These are phyloP conservation scores for Globisporangium perplexum DNA, from an alignment of 352 stramenopile genomes.

Conservation along the genomic window DNA sequence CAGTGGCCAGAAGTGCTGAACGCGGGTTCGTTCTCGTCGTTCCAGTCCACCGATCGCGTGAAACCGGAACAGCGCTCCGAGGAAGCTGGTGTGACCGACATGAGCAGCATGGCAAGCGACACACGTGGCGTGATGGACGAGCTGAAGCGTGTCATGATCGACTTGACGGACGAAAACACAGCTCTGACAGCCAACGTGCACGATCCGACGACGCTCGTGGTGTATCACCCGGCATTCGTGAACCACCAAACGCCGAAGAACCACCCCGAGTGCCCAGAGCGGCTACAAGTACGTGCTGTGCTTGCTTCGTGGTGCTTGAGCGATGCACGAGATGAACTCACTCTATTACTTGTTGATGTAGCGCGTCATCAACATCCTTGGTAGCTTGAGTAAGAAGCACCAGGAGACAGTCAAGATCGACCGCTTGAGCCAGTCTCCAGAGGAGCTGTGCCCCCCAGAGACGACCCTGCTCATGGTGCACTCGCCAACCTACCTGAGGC, in stretches of 20 bases:
- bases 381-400: constrained; percentile 55
- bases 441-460: constrained; percentile 68
- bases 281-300: constrained; percentile 55
- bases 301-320: constrained; percentile 5
- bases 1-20: constrained; percentile 58
- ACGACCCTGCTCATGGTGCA: constrained; percentile 79
- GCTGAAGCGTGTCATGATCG: constrained; percentile 73
- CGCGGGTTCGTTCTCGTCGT: constrained; percentile 32
- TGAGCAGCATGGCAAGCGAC: constrained; percentile 3
- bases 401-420: constrained; percentile 66
- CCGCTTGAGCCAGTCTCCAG: constrained; percentile 52
- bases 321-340: not conserved
- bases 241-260: constrained; percentile 82
- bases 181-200: constrained; percentile 13
- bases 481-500: constrained; percentile 71
- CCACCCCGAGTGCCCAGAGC: constrained; percentile 75
- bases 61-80: constrained; percentile 23
- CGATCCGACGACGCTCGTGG: constrained; percentile 57
- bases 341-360: constrained; percentile 13
- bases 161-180: constrained; percentile 60
- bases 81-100: constrained; percentile 3
- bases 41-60: constrained; percentile 15
- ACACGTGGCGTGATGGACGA: constrained; percentile 53
- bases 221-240: constrained; percentile 81
- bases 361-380: constrained; percentile 67